Conservation (phyloP, 441 rosid genomes). For the Biscutella laevigata region DNA sequence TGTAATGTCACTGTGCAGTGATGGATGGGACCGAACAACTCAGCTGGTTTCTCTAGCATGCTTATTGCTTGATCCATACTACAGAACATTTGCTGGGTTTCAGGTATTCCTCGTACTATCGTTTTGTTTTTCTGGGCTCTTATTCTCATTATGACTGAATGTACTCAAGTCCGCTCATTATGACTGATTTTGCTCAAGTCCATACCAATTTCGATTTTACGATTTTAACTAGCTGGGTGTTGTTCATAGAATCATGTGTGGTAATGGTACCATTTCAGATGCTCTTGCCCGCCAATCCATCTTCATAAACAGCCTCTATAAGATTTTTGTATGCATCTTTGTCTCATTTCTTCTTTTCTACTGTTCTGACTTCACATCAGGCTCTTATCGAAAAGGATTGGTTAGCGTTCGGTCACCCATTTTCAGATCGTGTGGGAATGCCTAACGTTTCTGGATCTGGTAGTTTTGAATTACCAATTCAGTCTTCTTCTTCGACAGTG, state of each 20-base stretch:
- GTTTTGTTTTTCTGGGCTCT: not conserved
- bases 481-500: conserved; percentile 61
- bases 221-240: not conserved
- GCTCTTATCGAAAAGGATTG: conserved; percentile 95
- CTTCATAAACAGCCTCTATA: conserved; percentile 1
- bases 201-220: not conserved
- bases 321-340: conserved; percentile 8
- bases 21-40: conserved; percentile 99
- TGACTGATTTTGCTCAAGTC: no score
- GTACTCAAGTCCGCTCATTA: not conserved
- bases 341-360: conserved; percentile 8
- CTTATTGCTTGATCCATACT: conserved; percentile 91
- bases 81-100: conserved; percentile 88
- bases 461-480: conserved; percentile 56
- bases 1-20: conserved; percentile 44
- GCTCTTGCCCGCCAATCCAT: conserved; percentile 6
- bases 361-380: conserved; percentile 33
- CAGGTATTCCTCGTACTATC: conserved; percentile 48
- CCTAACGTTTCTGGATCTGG: conserved; percentile 59
- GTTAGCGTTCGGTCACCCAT: conserved; percentile 99
- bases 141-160: not conserved
- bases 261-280: conserved; percentile 2
- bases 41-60: conserved; percentile 94
- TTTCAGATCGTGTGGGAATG: conserved; percentile 91
- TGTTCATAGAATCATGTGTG: conserved; percentile 7